Evolutionary conservation across 176 grass and related monocot species (phyloP), one percentile per base, ranked within the genome.

Genomic region (Poa annua): DNA sequence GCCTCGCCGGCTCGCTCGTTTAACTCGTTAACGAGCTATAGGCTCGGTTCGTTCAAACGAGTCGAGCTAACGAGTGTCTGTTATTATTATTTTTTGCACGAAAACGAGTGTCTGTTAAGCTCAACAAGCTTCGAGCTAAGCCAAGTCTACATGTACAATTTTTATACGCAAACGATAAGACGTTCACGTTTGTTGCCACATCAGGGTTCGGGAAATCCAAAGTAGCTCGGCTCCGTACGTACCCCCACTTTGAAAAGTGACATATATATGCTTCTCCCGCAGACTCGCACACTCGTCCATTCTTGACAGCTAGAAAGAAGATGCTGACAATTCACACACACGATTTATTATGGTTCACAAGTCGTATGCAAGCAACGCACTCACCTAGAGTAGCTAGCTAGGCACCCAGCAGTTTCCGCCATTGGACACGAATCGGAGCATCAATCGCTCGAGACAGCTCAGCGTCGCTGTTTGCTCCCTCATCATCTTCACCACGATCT

Each of bases 231-330:
- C 0, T 45, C 1, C 44, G 44, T 45, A 66, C 35, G 4, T 20
- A 38, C 2, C 19, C 2, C 42, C 20, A 42, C 34, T 56, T 26
- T 24, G 5, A 0, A 42, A 5, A 66, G 29, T 17, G 16, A 56
- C 60, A 77, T 51, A 77, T 48, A 77, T 51, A 77, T 48, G 26
- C 69, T 38, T 14, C 20, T 64, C 17, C 68, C 21, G 68, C 21
- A 2, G 11, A 44, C 39, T 25, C 42, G 14, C 21, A 6, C n/a
- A 44, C 39, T 25, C 42, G 14, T 71, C 41, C 69, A 14, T 12
- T 66, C 17, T 10, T 52, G 61, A 26, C 34, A 26, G 14, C 80
- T 57, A 82, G 16, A 61, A 11, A 78, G 29, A 62, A 61, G 44
- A 59, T 44, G 24, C 7, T 61, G 3, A 74, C 45, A 69, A 39